These are phyloP conservation scores for Periglandula ipomoeae DNA, from an alignment of 2,329 filamentous ascomycete species.

Conservation along the genomic window DNA sequence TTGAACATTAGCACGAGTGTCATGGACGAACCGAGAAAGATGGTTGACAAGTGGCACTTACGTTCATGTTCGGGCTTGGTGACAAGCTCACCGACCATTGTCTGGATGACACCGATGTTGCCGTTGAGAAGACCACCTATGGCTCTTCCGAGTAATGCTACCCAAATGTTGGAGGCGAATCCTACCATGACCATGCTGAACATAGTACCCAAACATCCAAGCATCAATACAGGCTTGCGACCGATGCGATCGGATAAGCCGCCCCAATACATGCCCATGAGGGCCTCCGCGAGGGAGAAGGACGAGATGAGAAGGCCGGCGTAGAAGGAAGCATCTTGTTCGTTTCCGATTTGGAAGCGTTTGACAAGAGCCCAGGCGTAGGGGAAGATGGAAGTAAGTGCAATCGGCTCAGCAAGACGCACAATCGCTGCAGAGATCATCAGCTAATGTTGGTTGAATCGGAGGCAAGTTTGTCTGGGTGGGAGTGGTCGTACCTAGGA, in stretches of 20 bases:
- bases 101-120: constrained; percentile 85
- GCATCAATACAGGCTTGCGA: constrained; percentile 73
- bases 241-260: constrained; percentile 72
- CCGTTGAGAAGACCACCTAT: constrained; percentile 80
- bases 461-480: neutral
- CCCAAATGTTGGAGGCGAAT: constrained; percentile 73
- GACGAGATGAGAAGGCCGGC: constrained; percentile 81
- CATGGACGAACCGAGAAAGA: neutral
- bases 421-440: constrained; percentile 60
- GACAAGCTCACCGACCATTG: constrained; percentile 85
- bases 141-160: constrained; percentile 67
- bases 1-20: constrained; percentile 11
- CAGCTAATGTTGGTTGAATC: constrained; percentile 4
- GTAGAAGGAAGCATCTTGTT: constrained; percentile 75
- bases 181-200: constrained; percentile 76
- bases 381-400: constrained; percentile 85
- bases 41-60: constrained; percentile 39
- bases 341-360: constrained; percentile 61
- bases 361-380: constrained; percentile 83
- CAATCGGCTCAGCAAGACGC: constrained; percentile 84
- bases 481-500: constrained; percentile 56
- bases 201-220: constrained; percentile 76
- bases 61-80: constrained; percentile 78
- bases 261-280: constrained; percentile 86
- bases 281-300: constrained; percentile 72